phyloP scores from a whole-genome alignment of 345 rosid genomes.

The Eucalyptus brandiana region DNA sequence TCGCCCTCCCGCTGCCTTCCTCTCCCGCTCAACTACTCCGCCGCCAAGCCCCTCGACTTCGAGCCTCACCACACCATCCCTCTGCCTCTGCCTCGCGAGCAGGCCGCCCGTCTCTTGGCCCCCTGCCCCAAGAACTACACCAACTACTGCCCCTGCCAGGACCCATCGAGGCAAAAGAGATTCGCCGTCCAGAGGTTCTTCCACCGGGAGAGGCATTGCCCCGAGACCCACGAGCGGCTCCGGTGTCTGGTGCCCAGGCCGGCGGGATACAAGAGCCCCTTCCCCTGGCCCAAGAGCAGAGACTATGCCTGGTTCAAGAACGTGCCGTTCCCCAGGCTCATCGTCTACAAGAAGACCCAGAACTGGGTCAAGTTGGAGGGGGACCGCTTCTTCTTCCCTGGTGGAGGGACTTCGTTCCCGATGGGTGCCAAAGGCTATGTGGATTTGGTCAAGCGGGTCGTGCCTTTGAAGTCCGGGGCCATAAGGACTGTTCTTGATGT shows the following conservation, averaged over 20 bases:
- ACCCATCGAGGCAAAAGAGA: conserved; percentile 18
- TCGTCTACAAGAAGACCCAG: conserved; percentile 36
- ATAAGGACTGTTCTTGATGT: conserved; percentile 54
- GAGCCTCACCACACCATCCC: conserved; percentile 23
- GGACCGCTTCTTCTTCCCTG: conserved; percentile 42
- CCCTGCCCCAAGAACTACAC: conserved; percentile 44
- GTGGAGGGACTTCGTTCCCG: conserved; percentile 71
- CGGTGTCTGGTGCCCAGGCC: conserved; percentile 53
- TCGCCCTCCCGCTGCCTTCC: neutral
- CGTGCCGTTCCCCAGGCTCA: conserved; percentile 42
- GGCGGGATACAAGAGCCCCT: conserved; percentile 34
- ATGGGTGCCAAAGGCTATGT: conserved; percentile 48
- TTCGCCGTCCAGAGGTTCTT: conserved; percentile 20
- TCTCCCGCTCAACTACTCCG: neutral
- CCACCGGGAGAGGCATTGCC: conserved; percentile 56
- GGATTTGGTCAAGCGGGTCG: conserved; percentile 21
- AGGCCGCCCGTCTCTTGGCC: neutral
- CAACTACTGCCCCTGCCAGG: conserved; percentile 55
- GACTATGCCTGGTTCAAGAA: conserved; percentile 45
- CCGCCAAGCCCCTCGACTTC: conserved; percentile 11
- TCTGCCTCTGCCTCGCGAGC: neutral
- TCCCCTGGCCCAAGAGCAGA: conserved; percentile 57
- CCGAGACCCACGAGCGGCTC: conserved; percentile 10
- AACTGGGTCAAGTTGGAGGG: conserved; percentile 55
- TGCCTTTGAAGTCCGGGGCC: conserved; percentile 44